Percentiles rank a stretch among this genome's conserved stretches.
Evolutionary conservation across 108 stramenopile species (phyloP).

Genomic region (Aurantiochytrium sp.): DNA sequence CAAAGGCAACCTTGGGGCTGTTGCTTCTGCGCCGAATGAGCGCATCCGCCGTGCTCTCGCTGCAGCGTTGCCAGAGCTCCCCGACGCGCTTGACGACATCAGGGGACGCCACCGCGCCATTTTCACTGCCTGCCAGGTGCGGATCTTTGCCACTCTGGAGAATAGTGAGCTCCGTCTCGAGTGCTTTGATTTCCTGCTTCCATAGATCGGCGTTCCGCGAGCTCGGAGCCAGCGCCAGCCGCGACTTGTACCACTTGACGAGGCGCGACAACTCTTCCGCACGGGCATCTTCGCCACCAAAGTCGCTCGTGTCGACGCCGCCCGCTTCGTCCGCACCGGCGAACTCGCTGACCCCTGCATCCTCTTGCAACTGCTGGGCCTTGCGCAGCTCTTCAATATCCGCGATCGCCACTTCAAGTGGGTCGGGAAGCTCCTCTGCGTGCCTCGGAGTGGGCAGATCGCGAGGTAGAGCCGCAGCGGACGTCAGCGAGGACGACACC

Average conservation of each 20-base stretch:
- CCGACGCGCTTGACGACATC: neutral
- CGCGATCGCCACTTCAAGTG: too few relatives aligned
- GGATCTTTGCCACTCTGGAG: neutral
- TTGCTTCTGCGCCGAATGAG: neutral
- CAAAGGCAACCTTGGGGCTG: neutral
- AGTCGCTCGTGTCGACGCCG: neutral
- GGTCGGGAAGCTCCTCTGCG: too few relatives aligned
- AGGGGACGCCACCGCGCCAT: neutral
- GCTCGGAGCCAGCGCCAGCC: neutral
- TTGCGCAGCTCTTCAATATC: too few relatives aligned
- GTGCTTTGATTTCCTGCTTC: neutral
- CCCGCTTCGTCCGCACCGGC: neutral
- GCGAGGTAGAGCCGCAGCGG: too few relatives aligned
- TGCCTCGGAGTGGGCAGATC: too few relatives aligned
- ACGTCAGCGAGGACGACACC: too few relatives aligned
- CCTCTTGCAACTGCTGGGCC: too few relatives aligned
- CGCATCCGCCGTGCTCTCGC: neutral
- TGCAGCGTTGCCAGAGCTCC: neutral
- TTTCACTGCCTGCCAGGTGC: neutral
- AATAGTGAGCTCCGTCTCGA: neutral
- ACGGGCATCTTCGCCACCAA: neutral
- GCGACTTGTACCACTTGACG: neutral
- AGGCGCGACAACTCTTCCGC: neutral
- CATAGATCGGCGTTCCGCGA: neutral
- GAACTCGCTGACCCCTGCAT: neutral